Evolutionary conservation across 1,139 yeast species (phyloP).

Genomic region (Sugiyamaella grinbergsii): DNA sequence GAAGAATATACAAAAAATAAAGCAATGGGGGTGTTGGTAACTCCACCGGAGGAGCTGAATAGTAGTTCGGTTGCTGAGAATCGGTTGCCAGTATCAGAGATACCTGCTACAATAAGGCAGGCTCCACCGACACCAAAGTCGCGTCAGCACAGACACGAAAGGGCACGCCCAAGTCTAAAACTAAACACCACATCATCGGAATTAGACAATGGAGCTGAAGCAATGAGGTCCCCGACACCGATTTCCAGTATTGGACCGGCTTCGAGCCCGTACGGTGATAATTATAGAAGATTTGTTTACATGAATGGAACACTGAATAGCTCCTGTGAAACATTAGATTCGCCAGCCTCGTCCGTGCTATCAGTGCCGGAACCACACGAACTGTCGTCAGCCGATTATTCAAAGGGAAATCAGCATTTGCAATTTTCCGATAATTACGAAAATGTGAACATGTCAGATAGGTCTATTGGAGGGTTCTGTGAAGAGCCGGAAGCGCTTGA

Average conservation of each 20-base stretch:
- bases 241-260: background rate
- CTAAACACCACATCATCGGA: too few relatives aligned
- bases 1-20: slow-evolving; percentile 20
- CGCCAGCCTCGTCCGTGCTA: slow-evolving; percentile 7
- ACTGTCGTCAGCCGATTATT: background rate
- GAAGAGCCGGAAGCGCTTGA: slow-evolving; percentile 28
- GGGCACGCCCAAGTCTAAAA: too few relatives aligned
- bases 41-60: background rate
- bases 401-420: background rate
- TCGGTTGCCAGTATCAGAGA: too few relatives aligned
- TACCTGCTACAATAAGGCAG: too few relatives aligned
- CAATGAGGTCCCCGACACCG: too few relatives aligned
- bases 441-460: background rate
- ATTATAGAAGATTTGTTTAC: slow-evolving; percentile 7
- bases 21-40: background rate
- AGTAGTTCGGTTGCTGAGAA: background rate
- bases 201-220: too few relatives aligned
- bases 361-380: background rate
- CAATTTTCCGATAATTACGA: background rate
- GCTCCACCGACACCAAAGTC: too few relatives aligned
- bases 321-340: slow-evolving; percentile 6
- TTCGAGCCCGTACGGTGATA: background rate
- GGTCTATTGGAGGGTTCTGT: slow-evolving; percentile 19
- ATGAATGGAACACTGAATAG: slow-evolving; percentile 15
- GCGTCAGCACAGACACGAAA: too few relatives aligned